A percentile compares a stretch with the other conserved stretches of the same genome.
These are phyloP conservation scores for Sistotremastrum suecicum DNA, from an alignment of 768 basidiomycete genomes.

Conservation along the genomic window DNA sequence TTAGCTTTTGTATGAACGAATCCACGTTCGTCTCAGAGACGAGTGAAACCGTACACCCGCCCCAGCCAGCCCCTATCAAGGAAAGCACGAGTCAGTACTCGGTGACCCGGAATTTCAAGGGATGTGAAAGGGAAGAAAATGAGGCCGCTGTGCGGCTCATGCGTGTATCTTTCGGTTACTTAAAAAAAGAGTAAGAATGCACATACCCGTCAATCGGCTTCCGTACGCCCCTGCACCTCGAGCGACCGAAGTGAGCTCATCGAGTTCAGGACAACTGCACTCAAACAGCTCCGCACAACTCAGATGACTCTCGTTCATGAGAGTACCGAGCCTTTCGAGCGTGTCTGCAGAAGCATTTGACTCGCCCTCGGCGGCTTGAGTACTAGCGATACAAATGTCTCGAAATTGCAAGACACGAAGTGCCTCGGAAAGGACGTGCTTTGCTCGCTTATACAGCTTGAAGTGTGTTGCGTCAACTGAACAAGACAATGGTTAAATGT, in stretches of 20 bases:
- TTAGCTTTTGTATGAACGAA: constrained; percentile 48
- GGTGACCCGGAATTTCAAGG: background rate
- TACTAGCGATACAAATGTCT: constrained; percentile 35
- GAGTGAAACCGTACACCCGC: constrained; percentile 77
- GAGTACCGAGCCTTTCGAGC: constrained; percentile 41
- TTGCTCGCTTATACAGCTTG: constrained; percentile 70
- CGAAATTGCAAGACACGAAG: constrained; percentile 71
- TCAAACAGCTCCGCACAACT: constrained; percentile 60
- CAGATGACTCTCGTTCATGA: constrained; percentile 71
- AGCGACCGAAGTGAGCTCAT: constrained; percentile 52
- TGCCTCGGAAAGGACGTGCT: constrained; percentile 72
- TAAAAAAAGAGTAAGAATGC: background rate
- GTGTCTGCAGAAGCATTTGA: constrained; percentile 13
- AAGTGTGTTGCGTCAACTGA: constrained; percentile 70
- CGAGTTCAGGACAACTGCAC: constrained; percentile 69
- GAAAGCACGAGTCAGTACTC: too few relatives aligned
- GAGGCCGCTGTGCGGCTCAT: background rate
- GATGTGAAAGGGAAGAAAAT: background rate
- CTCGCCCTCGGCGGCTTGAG: constrained; percentile 4
- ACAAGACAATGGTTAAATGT: constrained; percentile 3
- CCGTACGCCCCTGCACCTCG: constrained; percentile 64
- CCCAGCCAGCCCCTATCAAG: constrained; percentile 70
- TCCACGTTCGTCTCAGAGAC: constrained; percentile 51
- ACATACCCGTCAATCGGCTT: constrained; percentile 65
- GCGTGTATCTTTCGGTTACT: too few relatives aligned